phyloP scores from a whole-genome alignment of 2,329 filamentous ascomycete genomes.

The Hortaea werneckii region DNA sequence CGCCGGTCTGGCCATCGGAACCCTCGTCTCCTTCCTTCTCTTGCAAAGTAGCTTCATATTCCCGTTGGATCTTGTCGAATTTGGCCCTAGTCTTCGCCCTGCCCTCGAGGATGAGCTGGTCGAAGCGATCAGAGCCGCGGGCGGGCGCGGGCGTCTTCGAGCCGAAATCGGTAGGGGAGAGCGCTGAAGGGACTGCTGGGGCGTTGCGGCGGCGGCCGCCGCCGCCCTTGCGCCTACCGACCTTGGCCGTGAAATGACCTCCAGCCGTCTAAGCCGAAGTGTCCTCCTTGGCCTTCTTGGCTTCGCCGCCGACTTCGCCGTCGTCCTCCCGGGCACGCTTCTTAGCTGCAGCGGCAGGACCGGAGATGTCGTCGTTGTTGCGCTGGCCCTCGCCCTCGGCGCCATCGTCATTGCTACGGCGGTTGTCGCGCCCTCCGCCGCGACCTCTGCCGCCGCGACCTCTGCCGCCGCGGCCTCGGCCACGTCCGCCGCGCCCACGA shows the following conservation, averaged over 20 bases:
- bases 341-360: conserved; percentile 1
- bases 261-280: background rate
- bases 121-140: no score
- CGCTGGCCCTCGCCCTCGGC: background rate
- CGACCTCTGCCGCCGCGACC: conserved; percentile 3
- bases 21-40: no score
- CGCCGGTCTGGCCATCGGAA: no score
- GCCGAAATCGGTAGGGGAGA: no score
- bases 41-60: no score
- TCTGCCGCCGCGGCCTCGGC: conserved; percentile 5
- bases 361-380: background rate
- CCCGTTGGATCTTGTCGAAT: no score
- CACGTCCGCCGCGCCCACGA: conserved; percentile 4
- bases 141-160: no score
- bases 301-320: conserved; percentile 2
- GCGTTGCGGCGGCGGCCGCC: no score
- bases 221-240: no score
- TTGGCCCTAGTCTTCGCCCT: no score
- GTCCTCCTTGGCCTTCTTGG: conserved; percentile 7
- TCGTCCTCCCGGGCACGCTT: conserved; percentile 7
- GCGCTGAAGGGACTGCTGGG: no score
- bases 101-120: no score
- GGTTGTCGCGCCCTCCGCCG: conserved; percentile 1
- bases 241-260: background rate
- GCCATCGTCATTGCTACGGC: background rate